These are phyloP conservation scores for Flaveria floridana DNA, from an alignment of 140 eudicot species.

Conservation along the genomic window DNA sequence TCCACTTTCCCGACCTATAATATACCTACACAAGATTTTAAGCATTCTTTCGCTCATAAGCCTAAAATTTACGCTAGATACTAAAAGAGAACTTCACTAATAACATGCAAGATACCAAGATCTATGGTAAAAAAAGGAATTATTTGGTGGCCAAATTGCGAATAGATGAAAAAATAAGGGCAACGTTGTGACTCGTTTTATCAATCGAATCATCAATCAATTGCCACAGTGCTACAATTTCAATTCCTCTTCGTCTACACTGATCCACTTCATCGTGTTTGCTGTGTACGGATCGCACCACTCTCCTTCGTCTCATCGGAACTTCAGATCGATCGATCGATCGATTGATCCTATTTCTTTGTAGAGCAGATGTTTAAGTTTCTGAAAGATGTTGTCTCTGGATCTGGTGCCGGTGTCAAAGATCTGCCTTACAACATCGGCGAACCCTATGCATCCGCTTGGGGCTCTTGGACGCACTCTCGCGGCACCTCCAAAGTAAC, in stretches of 20 bases:
- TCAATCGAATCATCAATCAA: background rate
- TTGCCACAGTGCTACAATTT: constrained; percentile 12
- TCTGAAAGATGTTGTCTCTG: constrained; percentile 82
- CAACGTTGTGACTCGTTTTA: background rate
- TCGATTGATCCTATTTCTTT: background rate
- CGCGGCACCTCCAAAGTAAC: constrained; percentile 90
- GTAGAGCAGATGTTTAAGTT: constrained; percentile 62
- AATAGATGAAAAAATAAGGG: constrained; percentile 4
- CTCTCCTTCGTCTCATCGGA: constrained; percentile 15
- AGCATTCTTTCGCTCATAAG: background rate
- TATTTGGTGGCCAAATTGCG: background rate
- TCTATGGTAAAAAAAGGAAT: background rate
- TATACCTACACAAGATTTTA: no score
- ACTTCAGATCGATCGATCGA: constrained; percentile 35
- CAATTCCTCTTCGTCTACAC: constrained; percentile 29
- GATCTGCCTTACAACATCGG: constrained; percentile 94
- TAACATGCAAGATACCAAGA: background rate
- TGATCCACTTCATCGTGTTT: constrained; percentile 29
- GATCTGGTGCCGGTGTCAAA: constrained; percentile 87
- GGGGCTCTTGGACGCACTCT: constrained; percentile 94
- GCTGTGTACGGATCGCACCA: constrained; percentile 31
- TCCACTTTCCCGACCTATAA: no score
- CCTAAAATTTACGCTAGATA: background rate
- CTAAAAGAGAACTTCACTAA: background rate
- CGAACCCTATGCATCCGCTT: constrained; percentile 91